phyloP scores from a whole-genome alignment of 106 monocot genomes.

The Apostasia ramifera region DNA sequence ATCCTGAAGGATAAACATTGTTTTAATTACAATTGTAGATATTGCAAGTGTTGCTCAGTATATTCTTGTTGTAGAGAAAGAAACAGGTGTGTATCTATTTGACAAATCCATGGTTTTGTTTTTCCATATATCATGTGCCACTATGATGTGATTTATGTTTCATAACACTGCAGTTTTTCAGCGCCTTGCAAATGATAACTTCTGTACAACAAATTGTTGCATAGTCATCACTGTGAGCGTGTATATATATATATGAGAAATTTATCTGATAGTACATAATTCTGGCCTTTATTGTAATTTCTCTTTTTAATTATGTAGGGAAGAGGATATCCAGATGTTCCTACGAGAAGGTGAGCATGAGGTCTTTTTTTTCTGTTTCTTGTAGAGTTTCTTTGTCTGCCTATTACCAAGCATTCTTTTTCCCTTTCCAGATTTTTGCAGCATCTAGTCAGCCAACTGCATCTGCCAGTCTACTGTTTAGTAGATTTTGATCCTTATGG shows the following conservation, averaged over 20 bases:
- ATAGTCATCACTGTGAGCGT: slow-evolving; percentile 88
- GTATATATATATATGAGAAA: no score
- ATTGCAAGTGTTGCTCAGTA: slow-evolving; percentile 69
- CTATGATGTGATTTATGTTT: no score
- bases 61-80: slow-evolving; percentile 96
- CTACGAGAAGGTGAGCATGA: slow-evolving; percentile 66
- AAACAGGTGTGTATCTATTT: slow-evolving; percentile 44
- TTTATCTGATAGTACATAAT: no score
- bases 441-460: slow-evolving; percentile 54
- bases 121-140: slow-evolving; percentile 2
- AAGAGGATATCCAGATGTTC: slow-evolving; percentile 95
- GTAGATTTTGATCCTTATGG: slow-evolving; percentile 99
- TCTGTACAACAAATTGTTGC: slow-evolving; percentile 72
- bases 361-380: background rate
- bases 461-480: slow-evolving; percentile 77
- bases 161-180: slow-evolving; percentile 57
- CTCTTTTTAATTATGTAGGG: slow-evolving; percentile 45
- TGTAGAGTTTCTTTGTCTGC: background rate
- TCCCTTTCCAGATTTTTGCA: slow-evolving; percentile 67
- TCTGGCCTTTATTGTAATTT: background rate
- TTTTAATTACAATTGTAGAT: slow-evolving; percentile 26
- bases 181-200: slow-evolving; percentile 90
- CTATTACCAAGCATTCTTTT: background rate
- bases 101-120: background rate
- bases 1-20: background rate